Conservation (phyloP, 2,329 filamentous ascomycete genomes). For the Exophiala bonariae region DNA sequence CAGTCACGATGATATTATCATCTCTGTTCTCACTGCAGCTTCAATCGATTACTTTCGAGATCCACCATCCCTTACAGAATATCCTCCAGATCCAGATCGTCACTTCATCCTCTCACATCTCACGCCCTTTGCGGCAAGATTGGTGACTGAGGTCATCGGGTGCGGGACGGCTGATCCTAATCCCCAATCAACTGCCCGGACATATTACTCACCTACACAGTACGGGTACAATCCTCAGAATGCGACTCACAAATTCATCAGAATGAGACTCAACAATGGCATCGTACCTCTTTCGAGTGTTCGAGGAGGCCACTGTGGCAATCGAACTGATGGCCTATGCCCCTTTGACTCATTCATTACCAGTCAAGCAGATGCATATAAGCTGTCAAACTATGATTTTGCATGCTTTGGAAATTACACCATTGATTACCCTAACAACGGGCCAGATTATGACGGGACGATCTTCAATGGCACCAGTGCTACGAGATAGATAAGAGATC, state of each 20-base stretch:
- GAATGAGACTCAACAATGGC: constrained; percentile 52
- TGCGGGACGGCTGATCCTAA: constrained; percentile 44
- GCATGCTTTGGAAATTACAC: constrained; percentile 53
- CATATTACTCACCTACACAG: constrained; percentile 43
- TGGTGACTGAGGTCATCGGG: constrained; percentile 58
- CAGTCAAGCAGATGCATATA: constrained; percentile 41
- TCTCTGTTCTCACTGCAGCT: constrained; percentile 52
- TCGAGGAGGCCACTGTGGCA: constrained; percentile 46
- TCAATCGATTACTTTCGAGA: constrained; percentile 57
- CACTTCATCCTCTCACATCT: constrained; percentile 52
- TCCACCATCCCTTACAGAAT: constrained; percentile 43
- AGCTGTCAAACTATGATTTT: constrained; percentile 48
- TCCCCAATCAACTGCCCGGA: constrained; percentile 33
- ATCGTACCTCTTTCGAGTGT: constrained; percentile 50
- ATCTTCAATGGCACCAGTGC: constrained; percentile 22
- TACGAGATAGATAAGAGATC: not conserved
- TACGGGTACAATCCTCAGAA: constrained; percentile 48
- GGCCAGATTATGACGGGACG: constrained; percentile 46
- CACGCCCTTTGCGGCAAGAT: constrained; percentile 56
- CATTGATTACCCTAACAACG: constrained; percentile 37
- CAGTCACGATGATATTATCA: constrained; percentile 54
- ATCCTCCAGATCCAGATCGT: constrained; percentile 35
- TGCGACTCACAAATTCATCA: constrained; percentile 48
- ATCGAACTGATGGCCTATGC: constrained; percentile 49
- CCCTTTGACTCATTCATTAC: constrained; percentile 42